A percentile compares a stretch with the other conserved stretches of the same genome.
Evolutionary conservation across 257 asterid genomes (phyloP).

Genomic region (Solanum rostratum): DNA sequence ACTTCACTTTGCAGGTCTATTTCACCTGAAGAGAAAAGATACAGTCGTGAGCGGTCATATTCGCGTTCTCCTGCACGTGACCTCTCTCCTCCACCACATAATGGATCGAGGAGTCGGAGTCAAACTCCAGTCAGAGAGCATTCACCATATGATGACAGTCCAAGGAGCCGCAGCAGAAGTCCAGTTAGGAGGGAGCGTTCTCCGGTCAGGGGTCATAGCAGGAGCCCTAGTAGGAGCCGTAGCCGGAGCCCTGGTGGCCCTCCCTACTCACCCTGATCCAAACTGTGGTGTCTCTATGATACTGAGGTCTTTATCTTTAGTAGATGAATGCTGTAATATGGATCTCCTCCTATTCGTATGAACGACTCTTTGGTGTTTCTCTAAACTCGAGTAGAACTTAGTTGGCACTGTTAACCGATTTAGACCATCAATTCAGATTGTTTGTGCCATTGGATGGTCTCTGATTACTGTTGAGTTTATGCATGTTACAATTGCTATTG

Average conservation of each 20-base stretch:
- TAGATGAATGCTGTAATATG: background rate
- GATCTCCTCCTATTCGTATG: background rate
- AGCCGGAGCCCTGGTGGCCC: background rate
- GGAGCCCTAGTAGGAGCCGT: constrained; percentile 21
- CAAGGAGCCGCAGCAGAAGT: constrained; percentile 42
- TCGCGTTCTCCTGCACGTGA: constrained; percentile 36
- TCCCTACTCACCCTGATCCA: background rate
- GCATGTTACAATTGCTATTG: background rate
- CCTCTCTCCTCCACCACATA: constrained; percentile 5
- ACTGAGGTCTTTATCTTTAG: background rate
- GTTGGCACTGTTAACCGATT: background rate
- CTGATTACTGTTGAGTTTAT: background rate
- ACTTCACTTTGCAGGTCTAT: constrained; percentile 36
- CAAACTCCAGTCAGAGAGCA: constrained; percentile 38
- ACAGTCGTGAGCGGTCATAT: constrained; percentile 52
- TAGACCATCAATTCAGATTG: background rate
- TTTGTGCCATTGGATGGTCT: background rate
- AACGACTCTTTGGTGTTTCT: background rate
- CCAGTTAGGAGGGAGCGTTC: constrained; percentile 38
- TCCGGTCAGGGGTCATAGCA: constrained; percentile 4
- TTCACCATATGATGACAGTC: constrained; percentile 38
- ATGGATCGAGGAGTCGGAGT: constrained; percentile 32
- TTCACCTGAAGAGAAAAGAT: constrained; percentile 60
- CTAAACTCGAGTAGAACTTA: background rate
- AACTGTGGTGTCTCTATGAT: background rate